A percentile compares a stretch with the other conserved stretches of the same genome.
Evolutionary conservation across 495 filamentous ascomycete species (phyloP).

Genomic region (Penicillium lividum): DNA sequence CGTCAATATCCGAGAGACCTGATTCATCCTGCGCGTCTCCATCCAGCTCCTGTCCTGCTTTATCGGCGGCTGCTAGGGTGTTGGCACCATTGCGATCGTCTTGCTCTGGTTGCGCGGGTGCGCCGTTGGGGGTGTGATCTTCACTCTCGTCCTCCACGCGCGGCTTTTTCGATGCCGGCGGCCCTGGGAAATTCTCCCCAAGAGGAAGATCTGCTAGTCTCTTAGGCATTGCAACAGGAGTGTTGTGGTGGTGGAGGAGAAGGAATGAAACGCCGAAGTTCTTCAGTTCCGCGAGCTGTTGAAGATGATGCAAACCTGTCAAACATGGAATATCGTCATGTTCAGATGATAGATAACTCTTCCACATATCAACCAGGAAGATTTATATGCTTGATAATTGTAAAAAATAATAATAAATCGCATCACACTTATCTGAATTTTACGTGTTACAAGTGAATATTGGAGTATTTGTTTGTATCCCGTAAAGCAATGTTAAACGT

Average conservation of each 20-base stretch:
- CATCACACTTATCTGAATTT: not conserved
- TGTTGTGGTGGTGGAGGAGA: slow-evolving; percentile 12
- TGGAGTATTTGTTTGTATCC: slow-evolving; percentile 14
- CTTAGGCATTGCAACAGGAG: slow-evolving; percentile 62
- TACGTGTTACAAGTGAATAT: not conserved
- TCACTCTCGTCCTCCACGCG: slow-evolving; percentile 59
- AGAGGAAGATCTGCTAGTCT: slow-evolving; percentile 74
- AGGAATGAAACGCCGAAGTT: slow-evolving; percentile 15
- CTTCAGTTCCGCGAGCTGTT: slow-evolving; percentile 19
- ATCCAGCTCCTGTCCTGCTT: slow-evolving; percentile 42
- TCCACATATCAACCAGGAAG: not conserved
- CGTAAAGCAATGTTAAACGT: slow-evolving; percentile 32
- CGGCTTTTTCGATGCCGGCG: slow-evolving; percentile 76
- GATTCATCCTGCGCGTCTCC: slow-evolving; percentile 37
- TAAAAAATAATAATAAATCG: not conserved
- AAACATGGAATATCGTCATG: slow-evolving; percentile 32
- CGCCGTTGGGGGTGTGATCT: slow-evolving; percentile 41
- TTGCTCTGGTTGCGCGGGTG: slow-evolving; percentile 38
- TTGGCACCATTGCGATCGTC: slow-evolving; percentile 41
- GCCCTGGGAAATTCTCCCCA: slow-evolving; percentile 63
- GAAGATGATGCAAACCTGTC: slow-evolving; percentile 41
- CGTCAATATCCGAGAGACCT: slow-evolving; percentile 37
- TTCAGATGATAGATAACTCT: slow-evolving; percentile 1
- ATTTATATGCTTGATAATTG: no score
- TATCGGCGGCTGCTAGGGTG: slow-evolving; percentile 39